Conservation (phyloP, 768 basidiomycete species). For the Tephrocybe sp. region DNA sequence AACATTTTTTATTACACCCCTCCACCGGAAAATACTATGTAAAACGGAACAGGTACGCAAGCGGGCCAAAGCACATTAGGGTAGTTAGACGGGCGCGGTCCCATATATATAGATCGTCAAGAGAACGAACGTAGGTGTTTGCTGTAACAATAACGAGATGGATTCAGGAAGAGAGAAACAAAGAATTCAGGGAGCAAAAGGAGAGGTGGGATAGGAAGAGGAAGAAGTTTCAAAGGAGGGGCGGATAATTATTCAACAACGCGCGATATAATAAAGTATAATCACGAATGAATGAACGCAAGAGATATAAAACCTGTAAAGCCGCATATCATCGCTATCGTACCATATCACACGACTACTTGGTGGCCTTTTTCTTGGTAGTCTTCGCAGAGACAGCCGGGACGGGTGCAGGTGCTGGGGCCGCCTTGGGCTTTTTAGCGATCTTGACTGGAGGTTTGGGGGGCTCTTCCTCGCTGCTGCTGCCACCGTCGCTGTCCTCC, state of each 20-base stretch:
- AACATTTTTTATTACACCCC: too few species aligned
- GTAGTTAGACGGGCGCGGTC: too few species aligned
- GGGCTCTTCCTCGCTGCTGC: slow-evolving; percentile 19
- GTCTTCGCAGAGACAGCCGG: slow-evolving; percentile 13
- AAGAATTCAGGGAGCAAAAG: too few species aligned
- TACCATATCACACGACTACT: slow-evolving; percentile 7
- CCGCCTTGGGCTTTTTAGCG: slow-evolving; percentile 21
- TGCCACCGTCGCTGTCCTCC: slow-evolving; percentile 26
- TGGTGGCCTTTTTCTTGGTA: slow-evolving; percentile 28
- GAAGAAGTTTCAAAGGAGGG: background rate
- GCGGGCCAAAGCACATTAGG: too few species aligned
- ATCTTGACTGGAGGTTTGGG: slow-evolving; percentile 20
- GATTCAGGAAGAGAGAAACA: too few species aligned
- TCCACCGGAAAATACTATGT: too few species aligned
- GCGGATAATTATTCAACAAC: background rate
- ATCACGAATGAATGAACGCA: background rate
- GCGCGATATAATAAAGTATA: slow-evolving; percentile 3
- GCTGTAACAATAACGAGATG: too few species aligned
- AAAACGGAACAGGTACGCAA: too few species aligned
- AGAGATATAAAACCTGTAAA: too few species aligned
- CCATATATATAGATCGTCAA: too few species aligned
- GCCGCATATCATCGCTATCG: background rate
- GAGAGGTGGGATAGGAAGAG: too few species aligned
- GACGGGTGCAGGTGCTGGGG: slow-evolving; percentile 14
- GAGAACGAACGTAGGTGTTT: too few species aligned